A percentile compares a stretch with the other conserved stretches of the same genome.
phyloP scores from a whole-genome alignment of 768 basidiomycete species.

The Coprinellus micaceus region DNA sequence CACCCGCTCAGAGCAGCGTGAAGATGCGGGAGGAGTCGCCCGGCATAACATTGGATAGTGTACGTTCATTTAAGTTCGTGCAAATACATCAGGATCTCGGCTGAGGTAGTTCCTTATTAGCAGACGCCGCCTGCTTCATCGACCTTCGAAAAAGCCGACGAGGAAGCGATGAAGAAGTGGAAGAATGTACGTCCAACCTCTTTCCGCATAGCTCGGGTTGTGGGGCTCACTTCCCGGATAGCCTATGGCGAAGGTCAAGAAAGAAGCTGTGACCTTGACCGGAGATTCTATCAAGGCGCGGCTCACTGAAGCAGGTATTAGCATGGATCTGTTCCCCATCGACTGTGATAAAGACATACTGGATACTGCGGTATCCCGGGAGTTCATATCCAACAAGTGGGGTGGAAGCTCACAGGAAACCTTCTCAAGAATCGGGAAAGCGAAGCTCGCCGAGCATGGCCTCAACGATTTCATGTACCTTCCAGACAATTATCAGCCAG shows the following conservation, averaged over 20 bases:
- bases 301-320: not conserved
- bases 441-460: slow-evolving; percentile 20
- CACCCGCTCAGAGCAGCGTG: too few species aligned
- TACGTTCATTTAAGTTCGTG: too few species aligned
- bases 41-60: too few species aligned
- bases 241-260: not conserved
- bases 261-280: not conserved
- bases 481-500: slow-evolving; percentile 20
- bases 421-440: slow-evolving; percentile 15
- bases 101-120: too few species aligned
- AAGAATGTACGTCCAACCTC: not conserved
- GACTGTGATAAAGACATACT: slow-evolving; percentile 3
- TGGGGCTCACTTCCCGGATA: not conserved
- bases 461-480: slow-evolving; percentile 28
- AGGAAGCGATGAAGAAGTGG: not conserved
- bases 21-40: too few species aligned
- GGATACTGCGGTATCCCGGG: slow-evolving; percentile 8
- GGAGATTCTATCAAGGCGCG: not conserved
- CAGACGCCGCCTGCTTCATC: too few species aligned
- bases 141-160: not conserved
- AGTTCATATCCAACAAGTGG: slow-evolving; percentile 20
- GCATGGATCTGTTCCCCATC: not conserved
- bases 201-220: not conserved
- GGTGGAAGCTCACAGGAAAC: slow-evolving; percentile 21
- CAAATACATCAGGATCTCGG: too few species aligned